Evolutionary conservation across 306 rosid species (phyloP).

Genomic region (Prunus davidiana): DNA sequence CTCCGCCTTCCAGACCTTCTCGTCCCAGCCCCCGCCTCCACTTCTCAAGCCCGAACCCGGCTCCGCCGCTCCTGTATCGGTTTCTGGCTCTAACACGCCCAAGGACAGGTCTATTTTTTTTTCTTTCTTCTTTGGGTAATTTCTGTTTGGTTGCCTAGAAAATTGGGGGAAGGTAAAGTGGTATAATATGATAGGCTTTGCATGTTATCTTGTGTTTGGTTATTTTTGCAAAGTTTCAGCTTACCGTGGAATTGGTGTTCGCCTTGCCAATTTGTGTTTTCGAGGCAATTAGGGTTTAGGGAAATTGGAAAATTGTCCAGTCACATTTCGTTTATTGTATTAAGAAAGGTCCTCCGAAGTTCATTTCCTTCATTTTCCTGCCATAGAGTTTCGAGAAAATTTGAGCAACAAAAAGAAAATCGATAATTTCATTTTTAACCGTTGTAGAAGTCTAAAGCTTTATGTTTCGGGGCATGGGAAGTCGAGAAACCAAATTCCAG

Average conservation of each 20-base stretch:
- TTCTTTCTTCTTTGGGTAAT: neutral
- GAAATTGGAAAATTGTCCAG: neutral
- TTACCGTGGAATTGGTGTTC: neutral
- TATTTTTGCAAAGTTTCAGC: neutral
- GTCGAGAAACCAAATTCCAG: neutral
- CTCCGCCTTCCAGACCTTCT: constrained; percentile 45
- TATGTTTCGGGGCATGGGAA: neutral
- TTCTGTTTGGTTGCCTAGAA: constrained; percentile 12
- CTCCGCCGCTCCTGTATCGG: constrained; percentile 7
- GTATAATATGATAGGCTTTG: neutral
- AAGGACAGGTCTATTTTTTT: constrained; percentile 49
- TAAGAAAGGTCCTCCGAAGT: neutral
- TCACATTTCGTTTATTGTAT: neutral
- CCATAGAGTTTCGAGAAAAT: neutral
- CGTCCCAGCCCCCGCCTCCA: constrained; percentile 21
- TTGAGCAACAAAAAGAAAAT: neutral
- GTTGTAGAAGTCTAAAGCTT: neutral
- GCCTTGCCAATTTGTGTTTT: neutral
- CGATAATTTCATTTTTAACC: neutral
- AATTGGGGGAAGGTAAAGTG: neutral
- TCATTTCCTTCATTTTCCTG: neutral
- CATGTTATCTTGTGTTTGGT: neutral
- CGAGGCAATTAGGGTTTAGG: constrained; percentile 4
- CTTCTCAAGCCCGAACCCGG: constrained; percentile 27
- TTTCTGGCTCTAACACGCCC: constrained; percentile 36